Percentiles rank a stretch among this genome's conserved stretches.
Conservation (phyloP, 768 basidiomycete genomes). For the Pleurotus eryngii region DNA sequence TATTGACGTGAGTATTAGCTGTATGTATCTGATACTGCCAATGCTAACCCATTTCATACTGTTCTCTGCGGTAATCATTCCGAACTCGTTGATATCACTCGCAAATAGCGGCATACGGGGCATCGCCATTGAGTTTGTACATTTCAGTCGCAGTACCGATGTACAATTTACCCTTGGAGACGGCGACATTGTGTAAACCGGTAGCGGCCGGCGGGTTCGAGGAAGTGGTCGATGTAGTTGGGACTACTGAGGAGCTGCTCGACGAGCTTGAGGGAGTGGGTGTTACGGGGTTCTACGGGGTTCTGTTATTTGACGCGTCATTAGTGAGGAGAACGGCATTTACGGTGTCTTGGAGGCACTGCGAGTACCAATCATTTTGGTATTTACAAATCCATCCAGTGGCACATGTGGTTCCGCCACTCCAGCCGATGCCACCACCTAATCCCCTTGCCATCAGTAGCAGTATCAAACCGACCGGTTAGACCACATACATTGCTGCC, state of each 20-base stretch:
- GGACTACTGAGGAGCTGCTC: too few species aligned
- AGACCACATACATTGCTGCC: conserved; percentile 4
- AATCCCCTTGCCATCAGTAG: background rate
- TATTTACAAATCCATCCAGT: conserved; percentile 27
- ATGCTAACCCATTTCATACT: conserved; percentile 53
- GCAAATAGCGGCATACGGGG: conserved; percentile 36
- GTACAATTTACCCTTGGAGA: conserved; percentile 42
- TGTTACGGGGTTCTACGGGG: background rate
- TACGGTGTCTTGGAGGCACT: conserved; percentile 2
- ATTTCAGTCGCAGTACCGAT: conserved; percentile 47
- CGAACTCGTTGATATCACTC: conserved; percentile 36
- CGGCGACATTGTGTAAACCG: conserved; percentile 28
- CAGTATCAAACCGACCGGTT: background rate
- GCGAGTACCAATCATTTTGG: conserved; percentile 29
- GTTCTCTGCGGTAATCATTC: conserved; percentile 47
- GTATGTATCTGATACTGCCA: too few species aligned
- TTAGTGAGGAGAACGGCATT: background rate
- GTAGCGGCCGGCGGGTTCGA: background rate
- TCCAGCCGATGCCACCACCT: conserved; percentile 37
- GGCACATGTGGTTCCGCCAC: conserved; percentile 31
- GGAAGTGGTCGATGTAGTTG: background rate
- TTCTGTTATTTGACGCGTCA: too few species aligned
- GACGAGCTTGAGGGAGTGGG: background rate
- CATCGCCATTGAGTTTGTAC: conserved; percentile 35
- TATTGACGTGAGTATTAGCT: background rate